These are phyloP conservation scores for Antitrichia curtipendula DNA, from an alignment of 225 moss, liverwort and hornwort genomes.

Conservation along the genomic window DNA sequence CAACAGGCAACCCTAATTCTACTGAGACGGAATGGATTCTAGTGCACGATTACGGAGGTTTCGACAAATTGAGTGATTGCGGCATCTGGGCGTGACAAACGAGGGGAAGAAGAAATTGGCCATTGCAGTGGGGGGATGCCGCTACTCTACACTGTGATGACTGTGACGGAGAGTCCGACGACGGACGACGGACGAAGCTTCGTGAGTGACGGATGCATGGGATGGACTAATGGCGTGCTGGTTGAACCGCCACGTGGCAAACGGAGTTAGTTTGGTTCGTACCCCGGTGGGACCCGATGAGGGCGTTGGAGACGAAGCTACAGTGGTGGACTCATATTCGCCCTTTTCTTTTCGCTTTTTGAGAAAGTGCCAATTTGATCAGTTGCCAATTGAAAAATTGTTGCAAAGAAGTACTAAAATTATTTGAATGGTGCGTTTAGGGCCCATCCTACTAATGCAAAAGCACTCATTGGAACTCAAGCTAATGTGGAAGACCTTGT, in stretches of 20 bases:
- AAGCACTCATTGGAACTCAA: no score
- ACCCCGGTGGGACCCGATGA: not conserved
- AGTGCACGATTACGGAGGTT: not conserved
- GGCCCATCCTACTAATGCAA: no score
- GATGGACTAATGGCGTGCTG: not conserved
- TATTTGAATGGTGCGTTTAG: no score
- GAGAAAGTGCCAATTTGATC: no score
- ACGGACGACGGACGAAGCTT: not conserved
- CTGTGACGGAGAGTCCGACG: not conserved
- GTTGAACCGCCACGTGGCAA: not conserved
- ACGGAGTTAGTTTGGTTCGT: no score
- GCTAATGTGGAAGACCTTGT: no score
- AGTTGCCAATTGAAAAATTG: not conserved
- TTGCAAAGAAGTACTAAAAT: not conserved
- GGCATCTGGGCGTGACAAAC: not conserved
- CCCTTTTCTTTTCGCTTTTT: not conserved
- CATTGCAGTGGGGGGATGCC: not conserved
- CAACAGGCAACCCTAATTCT: not conserved
- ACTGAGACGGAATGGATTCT: not conserved
- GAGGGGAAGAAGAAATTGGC: not conserved
- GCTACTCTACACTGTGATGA: not conserved
- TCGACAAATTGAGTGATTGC: slow-evolving; percentile 2
- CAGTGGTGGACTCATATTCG: not conserved
- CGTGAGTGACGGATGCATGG: not conserved
- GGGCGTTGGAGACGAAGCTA: not conserved